Evolutionary conservation across 2,329 filamentous ascomycete species (phyloP).

Genomic region (Aureobasidium zeae): DNA sequence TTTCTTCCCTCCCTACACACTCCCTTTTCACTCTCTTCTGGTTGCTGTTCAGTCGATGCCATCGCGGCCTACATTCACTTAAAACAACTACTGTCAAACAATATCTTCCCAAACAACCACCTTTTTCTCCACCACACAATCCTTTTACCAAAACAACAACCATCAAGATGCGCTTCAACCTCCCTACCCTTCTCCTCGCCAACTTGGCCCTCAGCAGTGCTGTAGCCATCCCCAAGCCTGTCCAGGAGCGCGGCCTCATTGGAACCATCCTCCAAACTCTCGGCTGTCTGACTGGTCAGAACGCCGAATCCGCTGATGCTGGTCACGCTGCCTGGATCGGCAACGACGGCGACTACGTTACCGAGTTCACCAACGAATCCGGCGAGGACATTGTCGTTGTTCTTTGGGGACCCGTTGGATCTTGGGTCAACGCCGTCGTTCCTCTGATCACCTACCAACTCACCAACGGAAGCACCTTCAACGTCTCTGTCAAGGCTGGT

Average conservation of each 20-base stretch:
- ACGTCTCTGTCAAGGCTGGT: slow-evolving; percentile 15
- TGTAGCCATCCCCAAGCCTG: slow-evolving; percentile 14
- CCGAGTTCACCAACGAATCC: slow-evolving; percentile 19
- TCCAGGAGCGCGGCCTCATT: slow-evolving; percentile 15
- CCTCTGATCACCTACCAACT: slow-evolving; percentile 18
- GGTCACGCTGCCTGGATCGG: slow-evolving; percentile 15
- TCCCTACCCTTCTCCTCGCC: slow-evolving; percentile 14
- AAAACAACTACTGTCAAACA: neutral
- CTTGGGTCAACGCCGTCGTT: slow-evolving; percentile 16
- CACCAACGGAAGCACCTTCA: slow-evolving; percentile 12
- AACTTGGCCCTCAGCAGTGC: slow-evolving; percentile 16
- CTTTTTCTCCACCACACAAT: neutral
- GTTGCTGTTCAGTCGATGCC: slow-evolving; percentile 10
- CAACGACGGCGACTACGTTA: slow-evolving; percentile 17
- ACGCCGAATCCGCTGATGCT: slow-evolving; percentile 11
- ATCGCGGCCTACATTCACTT: slow-evolving; percentile 15
- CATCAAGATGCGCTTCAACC: slow-evolving; percentile 13
- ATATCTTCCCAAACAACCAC: slow-evolving; percentile 7
- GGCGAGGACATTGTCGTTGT: slow-evolving; percentile 18
- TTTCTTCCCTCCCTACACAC: slow-evolving; percentile 3
- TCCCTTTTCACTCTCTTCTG: slow-evolving; percentile 10
- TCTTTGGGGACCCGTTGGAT: slow-evolving; percentile 17
- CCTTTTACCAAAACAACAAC: slow-evolving; percentile 1
- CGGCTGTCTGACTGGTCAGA: slow-evolving; percentile 16
- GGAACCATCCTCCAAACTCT: slow-evolving; percentile 9